Base-by-base conservation (phyloP, 768 basidiomycete genomes). In the Xanthoconium purpureum region DNA sequence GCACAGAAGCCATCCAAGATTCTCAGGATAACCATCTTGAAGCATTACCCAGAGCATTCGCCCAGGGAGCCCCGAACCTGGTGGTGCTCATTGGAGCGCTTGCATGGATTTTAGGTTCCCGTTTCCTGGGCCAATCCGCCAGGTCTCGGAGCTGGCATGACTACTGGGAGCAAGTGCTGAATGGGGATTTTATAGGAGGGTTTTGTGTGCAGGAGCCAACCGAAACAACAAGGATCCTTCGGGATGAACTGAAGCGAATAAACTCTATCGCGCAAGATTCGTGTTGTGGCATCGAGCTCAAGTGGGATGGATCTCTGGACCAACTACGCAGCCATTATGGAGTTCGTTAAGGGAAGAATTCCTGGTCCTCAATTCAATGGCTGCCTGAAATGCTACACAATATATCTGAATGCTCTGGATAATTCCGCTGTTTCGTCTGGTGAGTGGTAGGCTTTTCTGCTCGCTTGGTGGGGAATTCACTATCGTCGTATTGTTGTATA, bases 61-160 rank as follows among this genome's bases (percentile, higher is more conserved):
- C 50, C 2, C 50, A 51, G 9, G 50, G 32, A 43, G 50, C 50
- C 32, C 50, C 50, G n/a, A 32, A 42, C 33, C 9, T 39, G n/a
- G 29, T 51, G 32, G 39, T 33, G 18, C 40, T 51, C 40, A 18
- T 42, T 15, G 50, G 50, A 15, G 14, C 50, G 17, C 40, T 51
- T 20, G 50, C 50, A 33, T 51, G 50, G 50, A 33, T 51, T 35
- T 17, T 51, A 32, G 50, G 50, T 18, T 51, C 50, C n/a, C 50
- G 50, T 13, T 51, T 51, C 17, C 40, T 51, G 12, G 40, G 18
- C 17, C 39, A 43, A 12, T 17, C 50, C 24, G 18, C 14, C 13
- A 32, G 10, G 7, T 12, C 17, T 5, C 40, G 8, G 50, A 24
- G 15, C 24, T 51, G 50, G 50, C 50, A 51, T 18, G 40, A 43